Conservation (phyloP, 768 basidiomycete genomes). For the Collybia sordida region DNA sequence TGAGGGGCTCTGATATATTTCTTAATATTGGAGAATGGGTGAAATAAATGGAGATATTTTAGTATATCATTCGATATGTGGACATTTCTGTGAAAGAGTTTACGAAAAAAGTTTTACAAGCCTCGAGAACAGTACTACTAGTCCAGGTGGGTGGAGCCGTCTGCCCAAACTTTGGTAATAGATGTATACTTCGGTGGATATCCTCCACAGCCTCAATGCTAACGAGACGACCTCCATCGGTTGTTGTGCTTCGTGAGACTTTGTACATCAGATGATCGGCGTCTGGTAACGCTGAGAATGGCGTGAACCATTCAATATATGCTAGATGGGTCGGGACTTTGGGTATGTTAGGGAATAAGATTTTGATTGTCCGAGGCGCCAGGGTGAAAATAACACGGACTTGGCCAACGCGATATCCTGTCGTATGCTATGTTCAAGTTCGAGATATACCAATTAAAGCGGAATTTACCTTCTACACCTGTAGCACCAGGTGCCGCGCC, state of each 20-base stretch:
- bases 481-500: no score
- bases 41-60: no score
- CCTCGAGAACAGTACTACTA: constrained; percentile 25
- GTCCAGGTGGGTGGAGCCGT: constrained; percentile 24
- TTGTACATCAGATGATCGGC: constrained; percentile 20
- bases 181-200: no score
- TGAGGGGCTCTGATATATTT: no score
- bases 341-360: constrained; percentile 3
- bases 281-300: constrained; percentile 19
- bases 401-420: constrained; percentile 22
- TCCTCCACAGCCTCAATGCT: no score
- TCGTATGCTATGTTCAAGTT: neutral
- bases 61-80: constrained; percentile 15
- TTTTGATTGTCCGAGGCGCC: constrained; percentile 4
- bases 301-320: no score
- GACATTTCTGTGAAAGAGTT: constrained; percentile 22
- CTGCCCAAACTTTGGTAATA: no score
- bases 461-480: no score
- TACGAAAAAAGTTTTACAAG: constrained; percentile 20
- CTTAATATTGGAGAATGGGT: no score
- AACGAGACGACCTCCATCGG: constrained; percentile 8
- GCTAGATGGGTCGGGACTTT: constrained; percentile 15
- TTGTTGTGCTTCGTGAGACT: constrained; percentile 10
- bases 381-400: constrained; percentile 22
- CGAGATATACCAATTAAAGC: constrained; percentile 34